These are phyloP conservation scores for Quercus bicolor DNA, from an alignment of 306 rosid species.

Conservation along the genomic window DNA sequence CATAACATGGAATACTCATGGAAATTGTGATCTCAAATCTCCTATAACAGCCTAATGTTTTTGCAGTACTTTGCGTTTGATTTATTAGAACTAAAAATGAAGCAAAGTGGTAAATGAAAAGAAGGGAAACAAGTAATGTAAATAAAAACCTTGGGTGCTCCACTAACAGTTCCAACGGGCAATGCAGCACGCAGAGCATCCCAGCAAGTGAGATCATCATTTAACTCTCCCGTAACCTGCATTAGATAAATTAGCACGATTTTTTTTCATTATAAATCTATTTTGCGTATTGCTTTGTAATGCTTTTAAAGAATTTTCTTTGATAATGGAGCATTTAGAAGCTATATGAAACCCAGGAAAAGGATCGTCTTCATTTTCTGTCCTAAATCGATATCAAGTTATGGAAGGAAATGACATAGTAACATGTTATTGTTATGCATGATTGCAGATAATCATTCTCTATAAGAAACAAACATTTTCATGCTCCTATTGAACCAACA, in stretches of 20 bases:
- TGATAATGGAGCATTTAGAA: neutral
- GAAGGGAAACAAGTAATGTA: neutral
- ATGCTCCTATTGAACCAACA: neutral
- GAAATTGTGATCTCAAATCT: too few relatives aligned
- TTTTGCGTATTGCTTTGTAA: neutral
- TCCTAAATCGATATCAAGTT: neutral
- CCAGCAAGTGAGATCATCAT: slow-evolving; percentile 61
- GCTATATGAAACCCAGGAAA: neutral
- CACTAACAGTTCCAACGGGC: slow-evolving; percentile 86
- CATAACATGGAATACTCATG: too few relatives aligned
- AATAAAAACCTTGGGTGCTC: slow-evolving; percentile 77
- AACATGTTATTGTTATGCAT: neutral
- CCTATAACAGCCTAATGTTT: neutral
- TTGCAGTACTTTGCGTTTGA: neutral
- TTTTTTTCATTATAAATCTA: neutral
- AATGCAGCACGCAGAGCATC: slow-evolving; percentile 73
- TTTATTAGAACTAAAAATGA: neutral
- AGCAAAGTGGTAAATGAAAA: neutral
- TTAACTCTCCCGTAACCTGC: slow-evolving; percentile 75
- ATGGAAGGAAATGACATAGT: neutral
- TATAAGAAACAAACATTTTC: neutral
- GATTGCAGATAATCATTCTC: neutral
- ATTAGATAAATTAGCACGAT: neutral
- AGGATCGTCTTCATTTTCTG: neutral
- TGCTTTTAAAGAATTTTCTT: neutral